Evolutionary conservation across 495 filamentous ascomycete species (phyloP).

Genomic region (Jackrogersella minutella): DNA sequence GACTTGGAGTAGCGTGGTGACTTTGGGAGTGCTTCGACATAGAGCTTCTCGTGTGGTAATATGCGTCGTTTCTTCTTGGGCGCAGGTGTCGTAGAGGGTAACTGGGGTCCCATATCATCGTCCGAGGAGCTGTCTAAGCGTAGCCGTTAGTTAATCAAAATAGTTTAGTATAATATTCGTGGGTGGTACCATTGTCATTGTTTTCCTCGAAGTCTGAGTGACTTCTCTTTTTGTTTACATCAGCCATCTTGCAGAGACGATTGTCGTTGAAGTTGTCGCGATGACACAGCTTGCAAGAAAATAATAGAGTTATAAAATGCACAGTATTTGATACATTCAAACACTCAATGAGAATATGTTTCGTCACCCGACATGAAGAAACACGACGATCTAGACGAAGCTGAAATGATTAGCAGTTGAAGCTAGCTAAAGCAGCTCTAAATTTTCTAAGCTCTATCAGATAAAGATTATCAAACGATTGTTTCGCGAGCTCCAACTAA

Average conservation of each 20-base stretch:
- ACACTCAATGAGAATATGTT: background rate
- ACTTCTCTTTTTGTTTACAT: slow-evolving; percentile 36
- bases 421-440: slow-evolving; percentile 4
- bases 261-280: background rate
- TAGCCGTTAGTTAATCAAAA: background rate
- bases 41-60: slow-evolving; percentile 93
- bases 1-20: slow-evolving; percentile 91
- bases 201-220: slow-evolving; percentile 31
- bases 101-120: slow-evolving; percentile 91
- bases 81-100: slow-evolving; percentile 68
- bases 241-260: slow-evolving; percentile 6
- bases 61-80: slow-evolving; percentile 92
- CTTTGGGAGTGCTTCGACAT: slow-evolving; percentile 86
- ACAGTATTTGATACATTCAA: background rate
- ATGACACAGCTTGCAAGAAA: background rate
- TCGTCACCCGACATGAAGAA: background rate
- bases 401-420: background rate
- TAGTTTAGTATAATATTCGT: background rate
- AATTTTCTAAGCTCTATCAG: background rate
- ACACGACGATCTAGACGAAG: background rate
- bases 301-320: background rate
- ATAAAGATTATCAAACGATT: background rate
- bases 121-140: slow-evolving; percentile 76
- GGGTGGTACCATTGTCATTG: slow-evolving; percentile 19
- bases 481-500: background rate